A percentile compares a stretch with the other conserved stretches of the same genome.
phyloP scores from a whole-genome alignment of 2,329 filamentous ascomycete genomes.

The Monilinia polystroma region DNA sequence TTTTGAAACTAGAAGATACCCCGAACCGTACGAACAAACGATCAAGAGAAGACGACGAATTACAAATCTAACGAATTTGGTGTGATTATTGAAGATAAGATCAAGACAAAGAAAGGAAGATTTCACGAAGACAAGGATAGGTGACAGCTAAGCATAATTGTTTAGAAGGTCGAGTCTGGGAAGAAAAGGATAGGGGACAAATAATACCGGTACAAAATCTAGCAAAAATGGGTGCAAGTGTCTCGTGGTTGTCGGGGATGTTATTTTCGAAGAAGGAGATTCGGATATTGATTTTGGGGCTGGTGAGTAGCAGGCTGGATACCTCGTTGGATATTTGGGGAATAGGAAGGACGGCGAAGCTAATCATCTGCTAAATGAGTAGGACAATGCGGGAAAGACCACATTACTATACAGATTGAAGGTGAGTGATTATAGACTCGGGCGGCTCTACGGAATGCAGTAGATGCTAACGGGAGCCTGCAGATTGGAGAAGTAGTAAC shows the following conservation, averaged over 20 bases:
- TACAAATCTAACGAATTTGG: background rate
- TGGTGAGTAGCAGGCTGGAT: constrained; percentile 58
- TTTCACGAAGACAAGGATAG: constrained; percentile 19
- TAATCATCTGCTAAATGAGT: constrained; percentile 18
- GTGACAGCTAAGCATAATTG: constrained; percentile 23
- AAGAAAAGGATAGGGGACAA: constrained; percentile 13
- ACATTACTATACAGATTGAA: constrained; percentile 95
- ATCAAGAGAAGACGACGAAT: background rate
- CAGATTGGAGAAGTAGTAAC: constrained; percentile 98
- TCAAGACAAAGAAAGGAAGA: constrained; percentile 12
- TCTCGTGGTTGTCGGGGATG: constrained; percentile 70
- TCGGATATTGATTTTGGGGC: constrained; percentile 87
- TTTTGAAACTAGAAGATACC: background rate
- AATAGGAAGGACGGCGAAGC: constrained; percentile 12
- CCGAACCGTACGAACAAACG: background rate
- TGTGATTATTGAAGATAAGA: constrained; percentile 13
- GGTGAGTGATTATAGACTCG: constrained; percentile 49
- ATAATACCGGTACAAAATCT: constrained; percentile 15
- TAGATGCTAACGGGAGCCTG: constrained; percentile 24
- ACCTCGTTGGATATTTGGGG: constrained; percentile 6
- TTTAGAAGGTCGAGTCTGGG: constrained; percentile 4
- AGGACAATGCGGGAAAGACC: constrained; percentile 99
- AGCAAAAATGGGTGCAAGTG: constrained; percentile 57
- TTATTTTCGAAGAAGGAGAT: constrained; percentile 97
- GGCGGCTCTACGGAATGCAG: background rate